A percentile compares a stretch with the other conserved stretches of the same genome.
Conservation (phyloP, 352 stramenopile genomes). For the Peronospora belbahrii region DNA sequence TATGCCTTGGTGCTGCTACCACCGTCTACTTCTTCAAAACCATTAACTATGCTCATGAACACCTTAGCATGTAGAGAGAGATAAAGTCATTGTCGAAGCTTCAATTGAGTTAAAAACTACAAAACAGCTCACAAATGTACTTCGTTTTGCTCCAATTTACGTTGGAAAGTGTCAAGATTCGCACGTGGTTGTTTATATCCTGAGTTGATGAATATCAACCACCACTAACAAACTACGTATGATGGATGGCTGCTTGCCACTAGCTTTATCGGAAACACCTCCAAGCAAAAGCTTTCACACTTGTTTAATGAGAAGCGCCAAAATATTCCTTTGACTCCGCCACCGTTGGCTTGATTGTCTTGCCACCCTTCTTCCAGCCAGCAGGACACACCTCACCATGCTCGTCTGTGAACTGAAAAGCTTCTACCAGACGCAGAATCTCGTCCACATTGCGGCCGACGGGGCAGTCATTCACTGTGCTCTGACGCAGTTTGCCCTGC, state of each 20-base stretch:
- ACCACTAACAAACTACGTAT: too few species aligned
- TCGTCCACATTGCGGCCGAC: slow-evolving; percentile 87
- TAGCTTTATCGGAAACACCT: background rate
- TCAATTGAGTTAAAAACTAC: too few species aligned
- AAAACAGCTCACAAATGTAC: too few species aligned
- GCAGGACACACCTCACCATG: slow-evolving; percentile 86
- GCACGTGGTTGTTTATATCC: too few species aligned
- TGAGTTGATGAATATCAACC: too few species aligned
- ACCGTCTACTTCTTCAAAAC: too few species aligned
- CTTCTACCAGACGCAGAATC: slow-evolving; percentile 81
- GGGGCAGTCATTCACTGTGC: slow-evolving; percentile 83
- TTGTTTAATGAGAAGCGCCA: slow-evolving; percentile 20
- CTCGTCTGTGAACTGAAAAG: slow-evolving; percentile 87
- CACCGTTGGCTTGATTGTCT: slow-evolving; percentile 80
- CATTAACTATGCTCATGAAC: too few species aligned
- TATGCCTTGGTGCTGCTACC: too few species aligned
- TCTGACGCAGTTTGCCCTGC: slow-evolving; percentile 71
- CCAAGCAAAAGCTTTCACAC: background rate
- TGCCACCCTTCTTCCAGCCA: slow-evolving; percentile 84
- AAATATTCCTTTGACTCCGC: slow-evolving; percentile 74
- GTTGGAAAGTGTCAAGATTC: too few species aligned
- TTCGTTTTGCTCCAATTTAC: too few species aligned
- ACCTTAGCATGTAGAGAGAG: too few species aligned
- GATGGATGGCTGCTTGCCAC: background rate
- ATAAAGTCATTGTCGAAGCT: too few species aligned